A percentile compares a stretch with the other conserved stretches of the same genome.
Conservation (phyloP, 2,329 filamentous ascomycete genomes). For the Trichoderma sp. region DNA sequence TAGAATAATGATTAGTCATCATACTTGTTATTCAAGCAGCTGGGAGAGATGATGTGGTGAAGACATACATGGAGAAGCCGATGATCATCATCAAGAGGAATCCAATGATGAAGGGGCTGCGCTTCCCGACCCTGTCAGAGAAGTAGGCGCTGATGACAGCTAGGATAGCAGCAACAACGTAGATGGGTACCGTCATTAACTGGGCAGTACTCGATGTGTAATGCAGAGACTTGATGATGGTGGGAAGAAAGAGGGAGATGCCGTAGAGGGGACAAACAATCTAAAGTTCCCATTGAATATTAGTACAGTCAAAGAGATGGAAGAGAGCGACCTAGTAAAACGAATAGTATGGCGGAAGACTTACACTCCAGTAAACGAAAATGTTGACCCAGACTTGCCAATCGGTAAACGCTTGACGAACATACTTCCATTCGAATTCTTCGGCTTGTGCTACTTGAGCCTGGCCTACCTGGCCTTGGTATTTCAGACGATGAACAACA, state of each 20-base stretch:
- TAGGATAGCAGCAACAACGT: slow-evolving; percentile 63
- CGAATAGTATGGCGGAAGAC: slow-evolving; percentile 30
- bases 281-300: slow-evolving; percentile 32
- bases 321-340: background rate
- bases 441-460: slow-evolving; percentile 63
- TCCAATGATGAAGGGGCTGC: slow-evolving; percentile 57
- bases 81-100: slow-evolving; percentile 55
- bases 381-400: slow-evolving; percentile 73
- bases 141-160: slow-evolving; percentile 55
- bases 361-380: slow-evolving; percentile 65
- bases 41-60: no score
- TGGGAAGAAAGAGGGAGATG: slow-evolving; percentile 62
- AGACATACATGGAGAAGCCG: slow-evolving; percentile 55
- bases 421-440: slow-evolving; percentile 73
- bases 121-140: slow-evolving; percentile 56
- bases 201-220: slow-evolving; percentile 61
- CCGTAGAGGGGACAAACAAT: slow-evolving; percentile 57
- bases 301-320: background rate
- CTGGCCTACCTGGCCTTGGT: slow-evolving; percentile 51
- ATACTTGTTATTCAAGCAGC: background rate
- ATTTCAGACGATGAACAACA: slow-evolving; percentile 68
- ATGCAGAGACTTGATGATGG: slow-evolving; percentile 62
- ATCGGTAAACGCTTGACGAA: slow-evolving; percentile 71
- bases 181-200: slow-evolving; percentile 63
- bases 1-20: slow-evolving; percentile 34